These are phyloP conservation scores for Linaria vulgaris DNA, from an alignment of 257 asterid species.

Conservation along the genomic window DNA sequence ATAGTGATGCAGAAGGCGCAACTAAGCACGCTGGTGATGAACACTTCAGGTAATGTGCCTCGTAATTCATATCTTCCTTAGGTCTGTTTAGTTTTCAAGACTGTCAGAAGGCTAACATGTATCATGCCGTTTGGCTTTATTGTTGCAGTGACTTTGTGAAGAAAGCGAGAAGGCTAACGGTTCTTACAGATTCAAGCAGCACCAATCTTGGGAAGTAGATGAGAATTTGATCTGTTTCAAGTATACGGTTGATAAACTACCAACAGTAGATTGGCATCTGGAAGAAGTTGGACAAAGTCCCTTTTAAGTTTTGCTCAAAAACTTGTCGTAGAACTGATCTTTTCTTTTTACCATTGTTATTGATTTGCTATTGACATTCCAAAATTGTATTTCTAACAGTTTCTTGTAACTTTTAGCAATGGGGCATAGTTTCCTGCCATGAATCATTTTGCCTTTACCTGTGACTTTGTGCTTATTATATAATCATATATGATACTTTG, in stretches of 20 bases:
- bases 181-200: conserved; percentile 58
- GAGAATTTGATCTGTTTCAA: not conserved
- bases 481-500: too few relatives aligned
- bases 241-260: not conserved
- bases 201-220: conserved; percentile 46
- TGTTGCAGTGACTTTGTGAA: conserved; percentile 55
- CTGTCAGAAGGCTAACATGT: not conserved
- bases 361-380: not conserved
- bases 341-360: not conserved
- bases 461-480: not conserved
- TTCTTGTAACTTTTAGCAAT: not conserved
- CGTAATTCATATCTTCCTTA: not conserved
- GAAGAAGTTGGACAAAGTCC: not conserved
- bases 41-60: conserved; percentile 52
- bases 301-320: not conserved
- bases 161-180: conserved; percentile 59
- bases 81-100: too few relatives aligned
- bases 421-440: not conserved
- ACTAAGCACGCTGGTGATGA: conserved; percentile 66
- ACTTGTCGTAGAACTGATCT: not conserved
- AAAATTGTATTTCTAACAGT: not conserved
- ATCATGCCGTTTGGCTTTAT: not conserved
- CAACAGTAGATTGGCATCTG: not conserved
- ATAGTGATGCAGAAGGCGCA: conserved; percentile 39
- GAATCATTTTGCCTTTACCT: not conserved